Evolutionary conservation across 2,329 filamentous ascomycete species (phyloP).

Genomic region (Scedosporium boydii): DNA sequence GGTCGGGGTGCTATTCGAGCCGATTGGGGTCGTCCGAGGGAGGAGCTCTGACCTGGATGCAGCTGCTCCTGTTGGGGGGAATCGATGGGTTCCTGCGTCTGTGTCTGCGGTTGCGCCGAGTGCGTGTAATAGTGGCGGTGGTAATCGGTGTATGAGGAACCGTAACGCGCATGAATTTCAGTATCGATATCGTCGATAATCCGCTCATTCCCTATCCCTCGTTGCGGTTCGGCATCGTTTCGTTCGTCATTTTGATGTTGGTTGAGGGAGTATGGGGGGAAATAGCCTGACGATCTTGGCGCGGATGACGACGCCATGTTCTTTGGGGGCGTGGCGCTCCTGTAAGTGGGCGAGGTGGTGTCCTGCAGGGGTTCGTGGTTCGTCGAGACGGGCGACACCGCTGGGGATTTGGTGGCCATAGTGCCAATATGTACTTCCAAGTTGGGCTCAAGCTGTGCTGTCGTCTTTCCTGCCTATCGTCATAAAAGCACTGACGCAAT

Average conservation of each 20-base stretch:
- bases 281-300: constrained; percentile 4
- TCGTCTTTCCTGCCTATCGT: not conserved
- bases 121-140: not conserved
- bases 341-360: not conserved
- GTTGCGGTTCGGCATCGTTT: not conserved
- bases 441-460: not conserved
- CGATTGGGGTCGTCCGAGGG: not conserved
- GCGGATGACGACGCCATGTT: not conserved
- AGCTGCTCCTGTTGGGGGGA: not conserved
- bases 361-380: not conserved
- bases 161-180: not conserved
- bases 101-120: not conserved
- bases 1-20: not conserved
- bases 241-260: not conserved
- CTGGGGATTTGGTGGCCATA: not conserved
- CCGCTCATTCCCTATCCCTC: not conserved
- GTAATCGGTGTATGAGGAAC: not conserved
- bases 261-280: not conserved
- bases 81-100: not conserved
- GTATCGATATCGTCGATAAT: not conserved
- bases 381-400: not conserved
- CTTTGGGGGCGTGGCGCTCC: not conserved
- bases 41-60: not conserved
- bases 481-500: too few relatives aligned
- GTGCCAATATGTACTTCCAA: not conserved